Conservation (phyloP, 2,329 filamentous ascomycete species). For the Mycosphaerella sp. region DNA sequence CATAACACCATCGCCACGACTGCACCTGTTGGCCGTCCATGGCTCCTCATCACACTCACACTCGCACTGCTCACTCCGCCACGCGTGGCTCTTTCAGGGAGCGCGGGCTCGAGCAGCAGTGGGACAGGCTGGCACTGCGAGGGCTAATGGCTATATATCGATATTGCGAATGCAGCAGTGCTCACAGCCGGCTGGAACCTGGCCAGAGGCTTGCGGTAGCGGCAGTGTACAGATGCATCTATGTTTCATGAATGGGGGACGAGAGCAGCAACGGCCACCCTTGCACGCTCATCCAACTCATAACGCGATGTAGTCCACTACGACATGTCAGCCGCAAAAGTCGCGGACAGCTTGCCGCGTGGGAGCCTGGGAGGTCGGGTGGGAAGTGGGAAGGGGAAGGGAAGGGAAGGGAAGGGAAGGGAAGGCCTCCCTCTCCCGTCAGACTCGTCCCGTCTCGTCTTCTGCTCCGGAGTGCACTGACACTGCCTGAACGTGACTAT, state of each 20-base stretch:
- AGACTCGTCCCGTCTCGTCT: too few species aligned
- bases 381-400: too few species aligned
- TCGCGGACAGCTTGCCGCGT: not conserved
- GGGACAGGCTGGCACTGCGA: not conserved
- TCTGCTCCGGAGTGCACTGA: too few species aligned
- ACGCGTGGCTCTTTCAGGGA: not conserved
- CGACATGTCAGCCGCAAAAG: not conserved
- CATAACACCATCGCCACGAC: not conserved
- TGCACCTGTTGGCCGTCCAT: not conserved
- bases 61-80: not conserved
- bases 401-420: too few species aligned
- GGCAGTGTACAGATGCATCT: constrained; percentile 12
- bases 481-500: too few species aligned
- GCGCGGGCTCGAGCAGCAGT: not conserved
- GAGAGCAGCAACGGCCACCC: not conserved
- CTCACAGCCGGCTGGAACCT: not conserved
- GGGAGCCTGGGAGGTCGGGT: not conserved
- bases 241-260: constrained; percentile 8
- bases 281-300: not conserved
- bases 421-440: too few species aligned
- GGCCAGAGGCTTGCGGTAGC: not conserved
- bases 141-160: not conserved
- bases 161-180: not conserved
- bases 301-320: not conserved
- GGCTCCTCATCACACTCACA: not conserved